Base-by-base conservation (phyloP, 2,329 filamentous ascomycete species). In the Periconia digitata region DNA sequence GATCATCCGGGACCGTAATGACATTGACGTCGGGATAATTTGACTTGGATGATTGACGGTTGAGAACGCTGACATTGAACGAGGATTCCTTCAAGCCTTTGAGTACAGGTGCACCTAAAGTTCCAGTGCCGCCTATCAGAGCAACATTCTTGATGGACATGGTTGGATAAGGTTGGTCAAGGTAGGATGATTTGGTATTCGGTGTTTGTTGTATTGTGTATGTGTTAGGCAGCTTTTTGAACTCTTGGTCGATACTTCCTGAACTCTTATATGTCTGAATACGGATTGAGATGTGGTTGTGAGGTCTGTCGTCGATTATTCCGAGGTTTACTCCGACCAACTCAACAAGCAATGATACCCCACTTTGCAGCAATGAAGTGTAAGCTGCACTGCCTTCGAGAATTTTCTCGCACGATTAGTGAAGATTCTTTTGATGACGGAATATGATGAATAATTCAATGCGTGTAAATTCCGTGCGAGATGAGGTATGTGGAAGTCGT, bases 11-110 rank as follows among this genome's bases (percentile, higher is more conserved):
- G 3, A 70, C 58, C 32, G 76, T 75, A 23, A 73, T 60, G n/a
- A 71, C 58, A 48, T 75, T 72, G 47, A 76, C 70, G 49, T 67
- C 70, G 0, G 77, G 76, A 46, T 71, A 71, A 2, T 58, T 62
- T 3, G 67, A 69, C 51, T 64, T 70, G 12, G 69, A 72, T 8
- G 61, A 61, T 7, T 54, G 49, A 38, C 69, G 66, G 50, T 69
- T 70, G 40, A 72, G 50, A 8, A 71, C 62, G 38, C 53, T 65
- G 50, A 65, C 32, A 39, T 63, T 66, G 56, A 70, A 67, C 12
- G 66, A 57, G 13, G 61, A 64, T 24, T 52, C 36, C 35, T 66
- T 57, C 43, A 72, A 62, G 27, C 64, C 67, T 22, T 57, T 49
- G 6, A 72, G 65, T 22, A 72, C 58, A 5, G 63, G 59, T 7